Base-by-base conservation (phyloP, 1,284 basidiomycete genomes). In the Tilletia walkeri region DNA sequence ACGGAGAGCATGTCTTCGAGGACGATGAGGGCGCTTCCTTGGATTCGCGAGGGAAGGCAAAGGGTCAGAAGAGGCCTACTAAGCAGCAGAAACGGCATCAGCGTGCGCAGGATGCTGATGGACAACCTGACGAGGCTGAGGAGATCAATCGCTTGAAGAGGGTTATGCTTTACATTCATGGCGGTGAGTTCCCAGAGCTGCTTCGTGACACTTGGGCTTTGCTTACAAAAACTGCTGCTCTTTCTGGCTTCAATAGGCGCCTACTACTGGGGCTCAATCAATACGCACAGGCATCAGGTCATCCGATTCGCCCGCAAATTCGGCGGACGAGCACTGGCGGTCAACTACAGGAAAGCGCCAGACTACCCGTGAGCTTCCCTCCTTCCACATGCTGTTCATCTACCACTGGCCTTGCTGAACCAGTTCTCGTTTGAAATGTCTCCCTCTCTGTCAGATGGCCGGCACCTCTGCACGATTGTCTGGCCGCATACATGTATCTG, bases 401-500 rank as follows among this genome's bases (percentile, higher is more conserved):
- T 48, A 4, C 14, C 1, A 45, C 6, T 7, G 14, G 14, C 41
- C 14, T 45, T 45, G 41, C 41, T 45, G 41, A 45, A 45, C 14
- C 9, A 45, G 41, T 7, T 45, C 14, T 14, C 41, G 9, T 45
- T 45, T 45, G 41, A 5, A 45, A 5, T 12, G 5, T 45, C 3
- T 45, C 9, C 41, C 69, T 85, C 69, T 85, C 83, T 88, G 94
- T 18, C n/a, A 53, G 95, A 76, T 99, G 97, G 85, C 95, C 95
- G 0, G 98, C 95, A 78, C 93, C 91, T 0, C 85, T 98, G 16
- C 93, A 95, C 80, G 94, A 96, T 84, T 86, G 90, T 65, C 80
- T 96, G 10, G 91, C 94, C 1, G 90, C 93, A 4, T 97, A 87
- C 87, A 88, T 88, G 83, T 98, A 86, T 85, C 88, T 88, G 83